A percentile compares a stretch with the other conserved stretches of the same genome.
Conservation (phyloP, 176 grass and related monocot species). For the Canna indica region DNA sequence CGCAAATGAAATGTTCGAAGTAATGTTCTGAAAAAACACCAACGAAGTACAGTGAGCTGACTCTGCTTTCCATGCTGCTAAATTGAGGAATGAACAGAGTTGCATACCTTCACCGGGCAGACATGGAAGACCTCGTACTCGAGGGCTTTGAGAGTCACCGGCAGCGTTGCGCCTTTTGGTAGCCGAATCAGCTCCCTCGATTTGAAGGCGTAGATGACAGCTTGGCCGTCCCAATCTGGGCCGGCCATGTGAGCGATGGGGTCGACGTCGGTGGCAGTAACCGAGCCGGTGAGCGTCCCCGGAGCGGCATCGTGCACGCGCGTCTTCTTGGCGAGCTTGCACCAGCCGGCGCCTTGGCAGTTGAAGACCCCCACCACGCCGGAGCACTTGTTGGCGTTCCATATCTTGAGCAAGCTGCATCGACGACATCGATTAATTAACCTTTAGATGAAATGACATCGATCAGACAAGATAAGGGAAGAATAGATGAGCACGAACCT, state of each 20-base stretch:
- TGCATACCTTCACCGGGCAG: slow-evolving; percentile 38
- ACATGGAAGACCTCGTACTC: slow-evolving; percentile 75
- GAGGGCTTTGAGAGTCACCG: slow-evolving; percentile 59
- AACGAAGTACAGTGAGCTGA: neutral
- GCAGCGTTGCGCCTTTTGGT: slow-evolving; percentile 34
- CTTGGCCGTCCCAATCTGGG: slow-evolving; percentile 32
- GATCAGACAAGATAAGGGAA: neutral
- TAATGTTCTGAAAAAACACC: slow-evolving; percentile 1
- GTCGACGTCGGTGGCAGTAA: slow-evolving; percentile 43
- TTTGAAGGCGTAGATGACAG: slow-evolving; percentile 37
- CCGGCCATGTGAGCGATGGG: slow-evolving; percentile 26
- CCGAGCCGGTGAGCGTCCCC: slow-evolving; percentile 40
- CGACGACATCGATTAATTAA: neutral
- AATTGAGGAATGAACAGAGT: neutral
- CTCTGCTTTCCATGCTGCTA: neutral
- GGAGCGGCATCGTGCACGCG: slow-evolving; percentile 56
- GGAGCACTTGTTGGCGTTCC: slow-evolving; percentile 58
- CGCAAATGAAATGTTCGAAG: slow-evolving; percentile 27
- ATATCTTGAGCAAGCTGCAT: slow-evolving; percentile 72
- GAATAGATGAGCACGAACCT: slow-evolving; percentile 24
- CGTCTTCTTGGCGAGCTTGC: slow-evolving; percentile 41
- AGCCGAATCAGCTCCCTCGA: slow-evolving; percentile 55
- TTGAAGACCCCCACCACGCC: slow-evolving; percentile 83
- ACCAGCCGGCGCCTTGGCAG: slow-evolving; percentile 89
- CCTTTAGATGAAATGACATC: neutral